Conservation (phyloP, 2,329 filamentous ascomycete genomes). For the Didymella keratinophila region DNA sequence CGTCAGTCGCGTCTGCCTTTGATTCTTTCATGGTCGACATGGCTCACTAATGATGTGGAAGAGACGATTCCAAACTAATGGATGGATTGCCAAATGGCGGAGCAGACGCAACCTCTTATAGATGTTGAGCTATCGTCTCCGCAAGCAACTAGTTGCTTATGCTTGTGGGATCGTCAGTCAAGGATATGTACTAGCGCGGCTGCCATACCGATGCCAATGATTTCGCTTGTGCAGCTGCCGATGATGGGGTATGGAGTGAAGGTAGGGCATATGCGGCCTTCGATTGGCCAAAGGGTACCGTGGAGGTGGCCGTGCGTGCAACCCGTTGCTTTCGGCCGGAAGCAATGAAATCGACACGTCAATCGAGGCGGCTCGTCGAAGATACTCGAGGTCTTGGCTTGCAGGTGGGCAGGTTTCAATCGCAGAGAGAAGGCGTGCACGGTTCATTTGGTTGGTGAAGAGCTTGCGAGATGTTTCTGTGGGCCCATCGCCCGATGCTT, state of each 20-base stretch:
- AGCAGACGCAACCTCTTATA: constrained; percentile 11
- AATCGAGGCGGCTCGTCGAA: background rate
- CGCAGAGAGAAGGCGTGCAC: constrained; percentile 3
- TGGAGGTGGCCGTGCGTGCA: too few relatives aligned
- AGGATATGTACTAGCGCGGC: background rate
- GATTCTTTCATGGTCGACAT: constrained; percentile 19
- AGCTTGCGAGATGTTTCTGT: constrained; percentile 28
- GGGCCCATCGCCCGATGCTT: constrained; percentile 17
- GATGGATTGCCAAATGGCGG: background rate
- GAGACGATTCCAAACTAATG: constrained; percentile 12
- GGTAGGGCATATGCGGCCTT: background rate
- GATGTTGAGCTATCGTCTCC: background rate
- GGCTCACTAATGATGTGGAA: constrained; percentile 7
- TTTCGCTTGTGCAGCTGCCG: background rate
- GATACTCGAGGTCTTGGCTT: constrained; percentile 8
- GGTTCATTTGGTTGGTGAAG: constrained; percentile 9
- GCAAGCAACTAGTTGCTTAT: background rate
- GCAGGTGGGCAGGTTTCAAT: constrained; percentile 8
- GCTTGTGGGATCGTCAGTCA: constrained; percentile 3
- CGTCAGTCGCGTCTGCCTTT: constrained; percentile 31
- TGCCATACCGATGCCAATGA: background rate
- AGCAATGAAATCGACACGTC: background rate
- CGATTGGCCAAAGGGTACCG: constrained; percentile 3
- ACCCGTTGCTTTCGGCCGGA: background rate
- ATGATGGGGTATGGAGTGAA: constrained; percentile 4